Conservation (phyloP, 257 asterid genomes). For the Voacanga thouarsii region DNA sequence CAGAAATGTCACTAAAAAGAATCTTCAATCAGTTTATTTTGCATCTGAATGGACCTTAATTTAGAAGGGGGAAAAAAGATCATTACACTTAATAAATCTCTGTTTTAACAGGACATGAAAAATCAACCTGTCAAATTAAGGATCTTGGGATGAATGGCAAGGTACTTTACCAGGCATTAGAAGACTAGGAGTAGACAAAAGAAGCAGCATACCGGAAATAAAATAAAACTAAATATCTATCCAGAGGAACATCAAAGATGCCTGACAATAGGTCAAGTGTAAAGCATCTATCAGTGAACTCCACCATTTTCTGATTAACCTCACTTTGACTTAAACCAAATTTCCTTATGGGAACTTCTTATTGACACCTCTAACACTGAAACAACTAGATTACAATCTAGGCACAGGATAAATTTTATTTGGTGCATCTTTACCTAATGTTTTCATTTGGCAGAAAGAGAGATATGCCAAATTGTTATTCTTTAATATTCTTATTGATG, state of each 20-base stretch:
- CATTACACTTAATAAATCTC: neutral
- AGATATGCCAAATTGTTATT: neutral
- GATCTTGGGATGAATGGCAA: neutral
- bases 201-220: neutral
- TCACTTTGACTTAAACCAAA: neutral
- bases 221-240: neutral
- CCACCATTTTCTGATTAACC: neutral
- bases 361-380: neutral
- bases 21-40: neutral
- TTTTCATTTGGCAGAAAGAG: neutral
- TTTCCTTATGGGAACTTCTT: neutral
- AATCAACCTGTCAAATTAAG: neutral
- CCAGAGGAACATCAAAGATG: neutral
- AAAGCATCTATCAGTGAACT: neutral
- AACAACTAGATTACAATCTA: neutral
- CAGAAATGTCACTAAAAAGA: neutral
- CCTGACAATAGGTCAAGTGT: neutral
- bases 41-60: neutral
- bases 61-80: neutral
- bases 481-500: neutral
- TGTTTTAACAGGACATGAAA: neutral
- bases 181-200: neutral
- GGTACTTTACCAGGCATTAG: neutral
- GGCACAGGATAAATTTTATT: neutral
- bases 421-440: neutral